Conservation (phyloP, 2,329 filamentous ascomycete genomes). For the Penicillium glabrum region DNA sequence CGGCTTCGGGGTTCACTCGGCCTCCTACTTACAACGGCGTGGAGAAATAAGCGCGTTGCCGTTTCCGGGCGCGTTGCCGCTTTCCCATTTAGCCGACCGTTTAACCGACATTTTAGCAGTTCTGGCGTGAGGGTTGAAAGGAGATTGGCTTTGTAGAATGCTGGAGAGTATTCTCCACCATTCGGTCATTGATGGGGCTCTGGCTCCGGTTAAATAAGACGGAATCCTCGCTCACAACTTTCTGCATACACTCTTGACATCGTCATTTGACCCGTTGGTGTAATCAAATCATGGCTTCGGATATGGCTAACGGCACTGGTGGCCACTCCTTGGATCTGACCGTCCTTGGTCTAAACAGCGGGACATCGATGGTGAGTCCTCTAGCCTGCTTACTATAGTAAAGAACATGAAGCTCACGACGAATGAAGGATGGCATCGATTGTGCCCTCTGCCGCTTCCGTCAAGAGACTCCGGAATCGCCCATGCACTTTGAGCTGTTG, state of each 20-base stretch:
- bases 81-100: not conserved
- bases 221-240: not conserved
- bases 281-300: constrained; percentile 11
- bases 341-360: constrained; percentile 57
- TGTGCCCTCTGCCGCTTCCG: constrained; percentile 59
- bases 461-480: constrained; percentile 52
- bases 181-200: not conserved
- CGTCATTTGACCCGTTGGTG: not conserved
- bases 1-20: constrained; percentile 16
- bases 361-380: constrained; percentile 49
- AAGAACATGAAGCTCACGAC: not conserved
- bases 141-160: not conserved
- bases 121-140: not conserved
- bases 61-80: not conserved
- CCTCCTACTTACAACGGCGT: no score
- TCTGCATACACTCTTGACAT: not conserved
- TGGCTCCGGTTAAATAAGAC: not conserved
- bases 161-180: not conserved
- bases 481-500: constrained; percentile 59
- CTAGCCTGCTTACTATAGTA: not conserved
- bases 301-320: constrained; percentile 9
- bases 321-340: constrained; percentile 48
- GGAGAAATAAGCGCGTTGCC: not conserved
- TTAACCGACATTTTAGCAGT: not conserved
- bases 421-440: constrained; percentile 52